Evolutionary conservation across 1,284 basidiomycete species (phyloP), one percentile per base, ranked within the genome.

Genomic region (Moesziomyces globuligerus): DNA sequence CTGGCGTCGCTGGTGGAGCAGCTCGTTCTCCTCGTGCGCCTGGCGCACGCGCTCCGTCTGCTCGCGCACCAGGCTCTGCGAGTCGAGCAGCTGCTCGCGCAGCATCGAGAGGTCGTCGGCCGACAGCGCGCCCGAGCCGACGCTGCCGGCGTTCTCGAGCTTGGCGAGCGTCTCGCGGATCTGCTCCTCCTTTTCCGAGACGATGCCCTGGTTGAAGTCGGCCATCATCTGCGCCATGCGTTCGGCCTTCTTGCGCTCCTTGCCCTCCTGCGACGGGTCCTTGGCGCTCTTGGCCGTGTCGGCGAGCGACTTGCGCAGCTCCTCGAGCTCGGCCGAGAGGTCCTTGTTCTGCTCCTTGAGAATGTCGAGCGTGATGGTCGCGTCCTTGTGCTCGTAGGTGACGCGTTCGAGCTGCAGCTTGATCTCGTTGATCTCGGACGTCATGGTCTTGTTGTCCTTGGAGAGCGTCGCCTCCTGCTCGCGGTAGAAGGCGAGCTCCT

Each of bases 141-240:
- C 47, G 20, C 46, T 38, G 40, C 62, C 53, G 6, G 68, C 65
- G 86, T 72, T 80, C 69, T 95, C 91, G 72, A 98, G 86, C 82
- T 94, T 94, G 24, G 88, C 86, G 57, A 96, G 86, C 46, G 92
- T 87, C 48, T 89, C 87, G 56, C 93, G 89, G 76, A 96, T 87
- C 76, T 93, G 91, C 78, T 94, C 92, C 82, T 95, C 93, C 85
- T 93, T 92, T 85, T 95, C 93, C 37, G 92, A 93, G 83, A 94
- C 75, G 91, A 88, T 85, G 94, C 94, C 78, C 29, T 77, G 70
- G 52, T 76, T 78, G 79, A 98, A 96, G 84, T 96, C 95, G 65
- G 94, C 93, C 94, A 99, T 97, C 93, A 99, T 96, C 74, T 95
- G 87, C n/a, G 92, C 94, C 91, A 99, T 93, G 87, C 96, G 96